These are phyloP conservation scores for Botrytis squamosa DNA, from an alignment of 2,329 filamentous ascomycete genomes.

Conservation along the genomic window DNA sequence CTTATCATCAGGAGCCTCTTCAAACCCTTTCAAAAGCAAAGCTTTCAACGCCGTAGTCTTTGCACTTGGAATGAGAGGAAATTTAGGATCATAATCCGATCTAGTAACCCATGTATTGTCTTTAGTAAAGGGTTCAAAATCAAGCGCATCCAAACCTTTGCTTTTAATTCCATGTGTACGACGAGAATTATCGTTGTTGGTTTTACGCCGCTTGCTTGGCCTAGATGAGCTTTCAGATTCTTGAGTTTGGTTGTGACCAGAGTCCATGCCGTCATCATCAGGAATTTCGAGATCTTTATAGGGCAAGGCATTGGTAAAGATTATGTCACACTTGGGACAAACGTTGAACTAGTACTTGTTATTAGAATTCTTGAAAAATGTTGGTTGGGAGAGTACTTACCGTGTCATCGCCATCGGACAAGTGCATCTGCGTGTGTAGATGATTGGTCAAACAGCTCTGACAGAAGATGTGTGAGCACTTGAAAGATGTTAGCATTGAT, in stretches of 20 bases:
- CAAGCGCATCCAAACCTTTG: constrained; percentile 33
- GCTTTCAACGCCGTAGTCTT: constrained; percentile 42
- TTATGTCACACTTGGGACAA: constrained; percentile 30
- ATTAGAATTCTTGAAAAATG: neutral
- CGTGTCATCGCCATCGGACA: constrained; percentile 3
- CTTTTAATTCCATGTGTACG: neutral
- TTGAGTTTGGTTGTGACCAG: neutral
- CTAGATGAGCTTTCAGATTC: neutral
- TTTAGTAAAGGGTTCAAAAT: constrained; percentile 32
- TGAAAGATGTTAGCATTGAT: constrained; percentile 9
- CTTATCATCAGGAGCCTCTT: constrained; percentile 49
- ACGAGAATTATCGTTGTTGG: neutral
- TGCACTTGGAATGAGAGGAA: constrained; percentile 40
- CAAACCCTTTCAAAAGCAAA: constrained; percentile 43
- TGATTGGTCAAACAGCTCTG: constrained; percentile 44
- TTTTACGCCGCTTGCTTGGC: constrained; percentile 14
- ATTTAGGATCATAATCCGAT: constrained; percentile 31
- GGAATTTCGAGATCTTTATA: constrained; percentile 14
- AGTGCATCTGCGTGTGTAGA: constrained; percentile 24
- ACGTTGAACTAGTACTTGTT: constrained; percentile 5
- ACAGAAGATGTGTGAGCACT: constrained; percentile 58
- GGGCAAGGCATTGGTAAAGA: constrained; percentile 23
- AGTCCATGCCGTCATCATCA: constrained; percentile 24
- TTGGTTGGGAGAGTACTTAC: neutral
- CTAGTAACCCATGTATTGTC: constrained; percentile 31